Conservation (phyloP, 2,329 filamentous ascomycete genomes). For the Fusarium coffeatum region DNA sequence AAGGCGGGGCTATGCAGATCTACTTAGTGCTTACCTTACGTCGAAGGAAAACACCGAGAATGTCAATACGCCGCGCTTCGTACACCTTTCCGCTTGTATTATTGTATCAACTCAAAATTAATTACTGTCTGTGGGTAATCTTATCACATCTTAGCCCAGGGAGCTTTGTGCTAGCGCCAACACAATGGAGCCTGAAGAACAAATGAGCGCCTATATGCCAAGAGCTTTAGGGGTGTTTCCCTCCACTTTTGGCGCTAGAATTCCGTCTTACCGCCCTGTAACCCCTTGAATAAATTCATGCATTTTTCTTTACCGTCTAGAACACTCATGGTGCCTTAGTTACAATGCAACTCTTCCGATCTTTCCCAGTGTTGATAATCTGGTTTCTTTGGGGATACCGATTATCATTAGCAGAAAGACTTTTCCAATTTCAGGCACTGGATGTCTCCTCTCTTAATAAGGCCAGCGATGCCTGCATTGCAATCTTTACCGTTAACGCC, state of each 20-base stretch:
- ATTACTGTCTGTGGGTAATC: not conserved
- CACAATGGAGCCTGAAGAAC: not conserved
- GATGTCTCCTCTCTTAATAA: not conserved
- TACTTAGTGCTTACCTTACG: not conserved
- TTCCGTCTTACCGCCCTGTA: not conserved
- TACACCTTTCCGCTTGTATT: not conserved
- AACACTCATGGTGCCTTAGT: not conserved
- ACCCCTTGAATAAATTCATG: not conserved
- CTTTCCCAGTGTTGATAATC: fast-evolving
- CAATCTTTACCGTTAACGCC: not conserved
- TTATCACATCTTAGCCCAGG: not conserved
- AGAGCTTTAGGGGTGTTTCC: not conserved
- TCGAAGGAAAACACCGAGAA: not conserved
- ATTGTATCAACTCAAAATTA: not conserved
- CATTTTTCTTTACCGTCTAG: not conserved
- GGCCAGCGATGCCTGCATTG: not conserved
- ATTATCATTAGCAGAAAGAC: not conserved
- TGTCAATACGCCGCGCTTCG: not conserved
- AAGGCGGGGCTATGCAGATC: not conserved
- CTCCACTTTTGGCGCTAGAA: not conserved
- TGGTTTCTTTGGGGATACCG: not conserved
- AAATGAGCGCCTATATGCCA: not conserved
- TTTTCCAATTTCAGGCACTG: not conserved
- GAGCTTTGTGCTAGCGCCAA: not conserved
- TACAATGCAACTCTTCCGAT: not conserved